Percentiles rank a stretch among this genome's conserved stretches.
Evolutionary conservation across 73 alveolate species (phyloP).

Genomic region (Paramecium bursaria): DNA sequence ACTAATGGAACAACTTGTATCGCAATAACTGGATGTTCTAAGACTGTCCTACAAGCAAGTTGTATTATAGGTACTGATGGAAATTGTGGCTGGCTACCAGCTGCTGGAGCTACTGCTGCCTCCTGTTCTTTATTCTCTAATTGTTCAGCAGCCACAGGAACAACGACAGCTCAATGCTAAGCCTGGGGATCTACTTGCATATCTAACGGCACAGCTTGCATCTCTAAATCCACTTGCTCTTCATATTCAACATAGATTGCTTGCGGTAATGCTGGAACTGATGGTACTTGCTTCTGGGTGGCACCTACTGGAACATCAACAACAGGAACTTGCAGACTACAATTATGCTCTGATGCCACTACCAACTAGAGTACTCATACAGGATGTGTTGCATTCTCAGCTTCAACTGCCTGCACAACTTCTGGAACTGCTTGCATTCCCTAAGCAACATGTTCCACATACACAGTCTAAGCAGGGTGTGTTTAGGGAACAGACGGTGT

Average conservation of each 20-base stretch:
- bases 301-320: neutral
- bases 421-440: conserved; percentile 17
- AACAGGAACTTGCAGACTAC: neutral
- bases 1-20: conserved; percentile 27
- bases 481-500: conserved; percentile 43
- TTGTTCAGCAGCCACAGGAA: conserved; percentile 16
- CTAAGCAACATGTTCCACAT: neutral
- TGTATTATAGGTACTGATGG: conserved; percentile 40
- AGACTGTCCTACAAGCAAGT: conserved; percentile 21
- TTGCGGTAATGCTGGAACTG: conserved; percentile 35
- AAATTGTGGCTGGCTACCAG: conserved; percentile 52
- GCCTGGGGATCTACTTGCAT: neutral
- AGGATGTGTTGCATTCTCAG: conserved; percentile 28
- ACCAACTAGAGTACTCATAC: conserved; percentile 1
- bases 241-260: neutral
- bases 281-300: conserved; percentile 40
- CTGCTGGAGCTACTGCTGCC: conserved; percentile 13
- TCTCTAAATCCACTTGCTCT: neutral
- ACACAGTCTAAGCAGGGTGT: conserved; percentile 6
- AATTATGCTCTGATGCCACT: conserved; percentile 35
- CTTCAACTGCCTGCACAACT: conserved; percentile 26
- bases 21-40: conserved; percentile 8
- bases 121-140: conserved; percentile 2
- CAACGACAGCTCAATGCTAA: neutral
- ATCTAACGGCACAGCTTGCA: conserved; percentile 21